Evolutionary conservation across 2,329 filamentous ascomycete genomes (phyloP), one percentile per base, ranked within the genome.

Genomic region (Talaromyces sp.): DNA sequence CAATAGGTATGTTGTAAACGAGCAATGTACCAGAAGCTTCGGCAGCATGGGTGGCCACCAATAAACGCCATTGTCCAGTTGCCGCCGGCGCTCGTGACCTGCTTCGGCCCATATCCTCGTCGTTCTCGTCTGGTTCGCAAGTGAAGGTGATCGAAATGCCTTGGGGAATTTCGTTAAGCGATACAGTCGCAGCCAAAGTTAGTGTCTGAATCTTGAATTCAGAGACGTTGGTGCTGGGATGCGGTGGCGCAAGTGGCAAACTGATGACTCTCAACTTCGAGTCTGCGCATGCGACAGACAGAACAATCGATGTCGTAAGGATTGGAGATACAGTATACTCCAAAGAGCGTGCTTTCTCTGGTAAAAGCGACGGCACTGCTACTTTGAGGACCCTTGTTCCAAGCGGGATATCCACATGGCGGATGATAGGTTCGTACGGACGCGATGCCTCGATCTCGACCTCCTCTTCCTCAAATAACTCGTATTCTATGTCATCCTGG

Each of bases 271-370:
- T 79, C 11, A 85, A 76, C n/a, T 79, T 83, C 14, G 79, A 81
- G 69, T 88, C 85, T 16, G 82, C 79, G 66, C 84, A 87, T 16
- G 82, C 79, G 4, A 82, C 81, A 0, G 81, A 78, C 40, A 87
- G 75, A 25, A 86, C 76, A 16, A 88, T 80, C 60, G 77, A 80
- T 40, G 77, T 75, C 46, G 76, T 78, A 61, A 85, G 76, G 37
- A 84, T 75, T 31, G 75, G 72, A 9, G 82, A 83, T 35, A 78
- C 77, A 7, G 76, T 74, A 63, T 81, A 76, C 12, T 75, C 71
- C 6, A 73, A 68, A 18, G 78, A 77, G 63, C 74, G 73, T 9
- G 71, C 68, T 18, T 71, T 68, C 21, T 77, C 74, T 4, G 76
- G 74, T 23, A 82, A 81, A 50, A 85, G 73, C 23, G 68, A 71